Evolutionary conservation across 164 flowering plant species (phyloP), one percentile per base, ranked within the genome.

Genomic region (Liquidambar formosana): DNA sequence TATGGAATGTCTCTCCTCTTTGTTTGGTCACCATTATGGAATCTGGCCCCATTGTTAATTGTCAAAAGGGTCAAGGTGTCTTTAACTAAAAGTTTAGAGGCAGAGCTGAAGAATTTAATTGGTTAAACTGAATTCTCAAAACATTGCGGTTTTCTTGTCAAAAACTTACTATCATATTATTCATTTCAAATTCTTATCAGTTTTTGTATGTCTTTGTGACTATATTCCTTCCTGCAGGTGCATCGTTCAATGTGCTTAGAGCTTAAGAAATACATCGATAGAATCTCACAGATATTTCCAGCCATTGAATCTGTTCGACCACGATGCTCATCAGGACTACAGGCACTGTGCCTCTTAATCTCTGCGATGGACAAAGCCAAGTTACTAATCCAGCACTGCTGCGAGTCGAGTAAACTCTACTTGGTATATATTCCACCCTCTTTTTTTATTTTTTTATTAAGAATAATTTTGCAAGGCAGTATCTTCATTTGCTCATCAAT

Each of bases 331-430:
- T 56, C 81, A 11, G 91, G 85, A 59, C 73, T 87, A 57, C 83
- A 83, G 53, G 77, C 78, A 5, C 64, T 89, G 21, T 88, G 90
- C 76, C 80, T 79, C 21, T 27, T 88, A 51, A 80, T 70, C 57
- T 14, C 27, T 33, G 76, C 88, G 16, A 48, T 84, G 38, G 87
- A 86, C 33, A 82, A 82, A 64, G 83, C 92, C 41, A 84, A 86
- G 73, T 60, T 67, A 52, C 73, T 89, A 66, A 57, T 89, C 57
- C 86, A 83, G 69, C 76, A 78, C 71, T 88, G 94, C 62, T 64
- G 83, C 5, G 89, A 88, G 26, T 79, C 79, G 43, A 88, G 94
- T 74, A 89, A 84, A 76, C 81, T 89, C 13, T 89, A 83, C 77
- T 68, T 89, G 92, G 92, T 88, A 81, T 12, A 9, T 28, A 12